Conservation (phyloP, 2,329 filamentous ascomycete species). For the Colletotrichum lindemuthianum region DNA sequence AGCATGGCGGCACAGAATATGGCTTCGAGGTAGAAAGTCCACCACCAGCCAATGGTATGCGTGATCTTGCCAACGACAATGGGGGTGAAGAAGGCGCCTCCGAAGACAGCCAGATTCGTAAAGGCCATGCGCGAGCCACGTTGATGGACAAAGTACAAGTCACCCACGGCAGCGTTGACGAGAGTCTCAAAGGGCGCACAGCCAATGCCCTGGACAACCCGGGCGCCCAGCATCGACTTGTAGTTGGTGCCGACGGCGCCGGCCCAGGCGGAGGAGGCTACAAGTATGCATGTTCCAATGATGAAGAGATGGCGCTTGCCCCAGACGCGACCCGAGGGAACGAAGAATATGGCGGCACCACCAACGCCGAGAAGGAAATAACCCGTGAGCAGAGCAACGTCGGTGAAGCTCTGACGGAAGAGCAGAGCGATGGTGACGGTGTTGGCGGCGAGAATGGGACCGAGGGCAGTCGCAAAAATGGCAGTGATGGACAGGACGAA, state of each 20-base stretch:
- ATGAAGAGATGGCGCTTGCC: slow-evolving; percentile 92
- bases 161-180: slow-evolving; percentile 88
- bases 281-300: slow-evolving; percentile 77
- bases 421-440: slow-evolving; percentile 79
- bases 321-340: slow-evolving; percentile 89
- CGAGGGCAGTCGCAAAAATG: slow-evolving; percentile 85
- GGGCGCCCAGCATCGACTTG: slow-evolving; percentile 76
- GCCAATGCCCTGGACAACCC: slow-evolving; percentile 87
- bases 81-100: slow-evolving; percentile 74
- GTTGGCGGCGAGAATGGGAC: slow-evolving; percentile 88
- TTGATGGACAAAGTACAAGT: slow-evolving; percentile 89
- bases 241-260: slow-evolving; percentile 76
- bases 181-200: slow-evolving; percentile 90
- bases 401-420: slow-evolving; percentile 74
- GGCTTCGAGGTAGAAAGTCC: slow-evolving; percentile 88
- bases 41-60: slow-evolving; percentile 78
- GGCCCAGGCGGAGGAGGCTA: slow-evolving; percentile 81
- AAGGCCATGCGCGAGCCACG: slow-evolving; percentile 89
- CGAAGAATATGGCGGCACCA: slow-evolving; percentile 83
- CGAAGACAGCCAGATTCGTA: slow-evolving; percentile 67
- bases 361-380: slow-evolving; percentile 89
- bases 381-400: slow-evolving; percentile 84
- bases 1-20: slow-evolving; percentile 82
- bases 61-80: slow-evolving; percentile 93
- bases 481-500: slow-evolving; percentile 80